phyloP scores from a whole-genome alignment of 306 rosid species.

The Quercus dentata region DNA sequence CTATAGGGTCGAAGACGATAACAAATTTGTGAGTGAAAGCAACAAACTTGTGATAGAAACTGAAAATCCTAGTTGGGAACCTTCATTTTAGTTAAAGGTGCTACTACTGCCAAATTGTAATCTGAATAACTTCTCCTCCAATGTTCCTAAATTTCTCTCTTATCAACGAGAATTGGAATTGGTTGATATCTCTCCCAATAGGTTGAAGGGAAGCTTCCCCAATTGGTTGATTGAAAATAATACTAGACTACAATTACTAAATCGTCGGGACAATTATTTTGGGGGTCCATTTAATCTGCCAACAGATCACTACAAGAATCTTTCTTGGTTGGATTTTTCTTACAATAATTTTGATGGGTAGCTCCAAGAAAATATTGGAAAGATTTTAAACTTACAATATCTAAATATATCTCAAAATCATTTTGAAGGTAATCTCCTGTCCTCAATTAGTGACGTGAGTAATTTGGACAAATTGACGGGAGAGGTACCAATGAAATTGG shows the following conservation, averaged over 20 bases:
- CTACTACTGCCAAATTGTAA: neutral
- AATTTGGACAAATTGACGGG: neutral
- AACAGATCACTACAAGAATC: neutral
- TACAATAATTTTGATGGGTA: conserved; percentile 14
- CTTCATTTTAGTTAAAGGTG: conserved; percentile 23
- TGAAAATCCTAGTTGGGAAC: conserved; percentile 13
- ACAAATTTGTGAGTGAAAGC: too few relatives aligned
- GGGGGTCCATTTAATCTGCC: conserved; percentile 5
- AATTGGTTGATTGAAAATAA: conserved; percentile 26
- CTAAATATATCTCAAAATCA: conserved; percentile 12
- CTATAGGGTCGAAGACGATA: too few relatives aligned
- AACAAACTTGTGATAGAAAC: conserved; percentile 9
- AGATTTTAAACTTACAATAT: neutral
- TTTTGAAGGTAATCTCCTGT: conserved; percentile 19
- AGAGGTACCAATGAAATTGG: neutral
- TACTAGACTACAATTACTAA: conserved; percentile 7
- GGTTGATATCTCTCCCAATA: conserved; percentile 16
- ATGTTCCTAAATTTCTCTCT: conserved; percentile 24
- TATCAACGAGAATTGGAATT: neutral
- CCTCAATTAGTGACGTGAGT: conserved; percentile 19
- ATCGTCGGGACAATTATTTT: neutral
- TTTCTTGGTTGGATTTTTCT: conserved; percentile 7
- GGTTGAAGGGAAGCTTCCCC: conserved; percentile 18
- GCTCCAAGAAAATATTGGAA: neutral
- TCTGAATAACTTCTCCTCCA: neutral